A percentile compares a stretch with the other conserved stretches of the same genome.
phyloP scores from a whole-genome alignment of 2,329 filamentous ascomycete genomes.

The Arthrinium puccinioides region DNA sequence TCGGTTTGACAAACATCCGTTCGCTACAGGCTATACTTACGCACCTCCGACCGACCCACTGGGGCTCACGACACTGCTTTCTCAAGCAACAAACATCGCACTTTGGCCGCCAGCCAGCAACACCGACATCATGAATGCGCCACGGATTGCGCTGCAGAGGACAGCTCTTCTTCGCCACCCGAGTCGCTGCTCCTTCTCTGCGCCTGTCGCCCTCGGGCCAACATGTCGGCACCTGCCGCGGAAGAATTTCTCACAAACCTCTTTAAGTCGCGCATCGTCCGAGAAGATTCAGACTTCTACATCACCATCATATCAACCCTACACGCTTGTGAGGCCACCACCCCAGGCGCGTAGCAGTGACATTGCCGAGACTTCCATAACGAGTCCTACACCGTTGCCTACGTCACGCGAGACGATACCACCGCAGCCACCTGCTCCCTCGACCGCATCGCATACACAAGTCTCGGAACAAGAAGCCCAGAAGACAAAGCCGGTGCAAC shows the following conservation, averaged over 20 bases:
- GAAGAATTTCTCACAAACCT: slow-evolving; percentile 1
- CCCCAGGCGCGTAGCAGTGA: slow-evolving; percentile 33
- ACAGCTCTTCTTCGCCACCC: slow-evolving; percentile 16
- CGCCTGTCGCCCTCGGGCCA: too few relatives aligned
- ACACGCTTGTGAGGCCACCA: slow-evolving; percentile 36
- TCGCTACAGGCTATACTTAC: too few relatives aligned
- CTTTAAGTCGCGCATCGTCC: slow-evolving; percentile 15
- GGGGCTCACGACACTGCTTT: too few relatives aligned
- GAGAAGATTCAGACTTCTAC: slow-evolving; percentile 19
- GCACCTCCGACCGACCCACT: too few relatives aligned
- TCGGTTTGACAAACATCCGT: too few relatives aligned
- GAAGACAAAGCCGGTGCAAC: slow-evolving; percentile 47
- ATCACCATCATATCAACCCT: slow-evolving; percentile 42
- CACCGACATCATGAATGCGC: slow-evolving; percentile 32
- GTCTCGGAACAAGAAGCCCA: slow-evolving; percentile 60
- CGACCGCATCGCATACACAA: slow-evolving; percentile 23
- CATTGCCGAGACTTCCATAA: slow-evolving; percentile 39
- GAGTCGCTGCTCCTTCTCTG: slow-evolving; percentile 29
- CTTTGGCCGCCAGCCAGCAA: background rate
- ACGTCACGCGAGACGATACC: slow-evolving; percentile 46
- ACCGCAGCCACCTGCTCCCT: slow-evolving; percentile 16
- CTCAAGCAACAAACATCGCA: background rate
- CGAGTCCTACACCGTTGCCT: slow-evolving; percentile 41
- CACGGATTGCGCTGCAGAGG: slow-evolving; percentile 25
- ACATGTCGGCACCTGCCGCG: slow-evolving; percentile 31